phyloP scores from a whole-genome alignment of 805 yeast genomes.

The Kluyveromyces aestuarii region DNA sequence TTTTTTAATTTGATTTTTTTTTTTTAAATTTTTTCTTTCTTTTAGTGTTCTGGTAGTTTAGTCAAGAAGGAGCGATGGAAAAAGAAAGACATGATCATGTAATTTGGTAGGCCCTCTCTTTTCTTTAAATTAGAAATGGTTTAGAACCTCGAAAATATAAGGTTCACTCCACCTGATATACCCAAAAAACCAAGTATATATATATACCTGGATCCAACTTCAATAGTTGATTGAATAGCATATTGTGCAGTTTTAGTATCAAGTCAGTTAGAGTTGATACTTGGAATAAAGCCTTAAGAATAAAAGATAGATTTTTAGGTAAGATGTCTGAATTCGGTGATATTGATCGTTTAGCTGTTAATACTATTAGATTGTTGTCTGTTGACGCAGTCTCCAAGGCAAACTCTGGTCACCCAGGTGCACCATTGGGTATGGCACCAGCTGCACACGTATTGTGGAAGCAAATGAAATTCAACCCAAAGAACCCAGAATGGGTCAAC shows the following conservation, averaged over 20 bases:
- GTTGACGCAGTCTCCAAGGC: constrained; percentile 82
- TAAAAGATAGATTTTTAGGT: constrained; percentile 1
- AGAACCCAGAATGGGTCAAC: constrained; percentile 86
- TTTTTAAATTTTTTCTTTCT: background rate
- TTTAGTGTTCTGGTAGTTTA: background rate
- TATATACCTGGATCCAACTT: background rate
- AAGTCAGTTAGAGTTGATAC: too few relatives aligned
- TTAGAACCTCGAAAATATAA: background rate
- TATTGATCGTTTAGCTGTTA: constrained; percentile 66
- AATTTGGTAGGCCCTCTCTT: background rate
- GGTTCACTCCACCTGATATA: background rate
- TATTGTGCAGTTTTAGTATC: too few relatives aligned
- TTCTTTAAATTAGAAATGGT: background rate
- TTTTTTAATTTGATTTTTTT: too few relatives aligned
- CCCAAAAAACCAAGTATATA: background rate
- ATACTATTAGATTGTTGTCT: constrained; percentile 83
- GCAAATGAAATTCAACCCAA: constrained; percentile 79
- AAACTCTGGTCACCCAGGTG: constrained; percentile 98
- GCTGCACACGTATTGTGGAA: constrained; percentile 79
- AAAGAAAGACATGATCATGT: background rate
- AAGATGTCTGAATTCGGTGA: constrained; percentile 35
- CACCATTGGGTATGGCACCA: constrained; percentile 97
- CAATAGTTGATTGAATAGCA: background rate
- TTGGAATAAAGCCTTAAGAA: background rate
- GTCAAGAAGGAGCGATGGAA: background rate